phyloP scores from a whole-genome alignment of 768 basidiomycete species.

The Naganishia randhawae region DNA sequence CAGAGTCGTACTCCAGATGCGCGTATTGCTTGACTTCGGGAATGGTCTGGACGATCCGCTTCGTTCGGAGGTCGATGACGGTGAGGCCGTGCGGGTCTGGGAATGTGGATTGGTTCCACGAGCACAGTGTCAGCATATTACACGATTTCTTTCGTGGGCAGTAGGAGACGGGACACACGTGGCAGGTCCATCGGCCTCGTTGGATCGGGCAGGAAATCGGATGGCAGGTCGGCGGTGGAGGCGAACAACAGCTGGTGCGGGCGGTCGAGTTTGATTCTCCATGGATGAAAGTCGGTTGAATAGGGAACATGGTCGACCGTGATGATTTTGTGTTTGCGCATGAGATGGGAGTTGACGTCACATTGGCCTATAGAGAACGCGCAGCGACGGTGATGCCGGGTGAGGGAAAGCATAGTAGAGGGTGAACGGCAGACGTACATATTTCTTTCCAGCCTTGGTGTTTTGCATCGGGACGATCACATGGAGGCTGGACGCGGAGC shows the following conservation, averaged over 20 bases:
- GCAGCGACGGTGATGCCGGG: neutral
- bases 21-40: constrained; percentile 14
- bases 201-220: neutral
- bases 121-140: neutral
- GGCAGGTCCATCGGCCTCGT: neutral
- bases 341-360: neutral
- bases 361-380: neutral
- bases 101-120: neutral
- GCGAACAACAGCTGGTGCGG: constrained; percentile 15
- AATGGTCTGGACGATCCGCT: neutral
- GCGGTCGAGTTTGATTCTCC: constrained; percentile 23
- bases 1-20: constrained; percentile 18
- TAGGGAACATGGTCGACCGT: constrained; percentile 1
- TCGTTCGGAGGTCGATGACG: constrained; percentile 6
- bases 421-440: neutral
- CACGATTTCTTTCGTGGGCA: too few species aligned
- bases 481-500: neutral
- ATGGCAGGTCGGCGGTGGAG: neutral
- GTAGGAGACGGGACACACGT: neutral
- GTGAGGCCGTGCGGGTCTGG: neutral
- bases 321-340: neutral
- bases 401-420: neutral
- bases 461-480: neutral
- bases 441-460: constrained; percentile 1
- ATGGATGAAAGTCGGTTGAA: neutral